Percentiles rank a stretch among this genome's conserved stretches.
These are phyloP conservation scores for Plasmodium knowlesi DNA, from an alignment of 169 alveolate genomes.

Conservation along the genomic window DNA sequence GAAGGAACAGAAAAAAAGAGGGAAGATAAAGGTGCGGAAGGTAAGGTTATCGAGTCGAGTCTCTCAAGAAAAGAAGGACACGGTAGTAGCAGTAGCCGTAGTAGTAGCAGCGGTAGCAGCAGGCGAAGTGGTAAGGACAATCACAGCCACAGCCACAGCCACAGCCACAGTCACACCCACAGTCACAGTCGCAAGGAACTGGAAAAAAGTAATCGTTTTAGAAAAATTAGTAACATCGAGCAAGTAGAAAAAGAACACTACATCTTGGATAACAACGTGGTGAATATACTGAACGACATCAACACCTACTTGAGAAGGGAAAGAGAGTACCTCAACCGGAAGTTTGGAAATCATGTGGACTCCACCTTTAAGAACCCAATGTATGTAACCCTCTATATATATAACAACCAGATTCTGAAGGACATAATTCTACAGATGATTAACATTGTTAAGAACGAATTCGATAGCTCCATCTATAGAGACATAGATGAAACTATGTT, in stretches of 20 bases:
- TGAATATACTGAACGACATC: conserved; percentile 39
- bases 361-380: conserved; percentile 68
- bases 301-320: conserved; percentile 56
- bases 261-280: conserved; percentile 38
- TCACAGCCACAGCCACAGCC: too few relatives aligned
- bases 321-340: conserved; percentile 45
- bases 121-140: too few relatives aligned
- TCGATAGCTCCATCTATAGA: conserved; percentile 47
- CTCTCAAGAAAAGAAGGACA: not conserved
- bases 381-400: conserved; percentile 61
- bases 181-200: too few relatives aligned
- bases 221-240: not conserved
- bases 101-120: not conserved
- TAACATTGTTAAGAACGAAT: conserved; percentile 38
- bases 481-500: conserved; percentile 44
- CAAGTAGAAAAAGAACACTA: conserved; percentile 34
- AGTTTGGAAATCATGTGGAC: conserved; percentile 43
- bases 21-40: not conserved
- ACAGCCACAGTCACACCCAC: too few relatives aligned
- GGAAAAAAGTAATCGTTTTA: not conserved
- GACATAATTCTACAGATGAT: conserved; percentile 46
- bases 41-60: not conserved
- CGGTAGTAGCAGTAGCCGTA: not conserved
- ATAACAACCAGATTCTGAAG: conserved; percentile 36
- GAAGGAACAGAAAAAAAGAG: not conserved